These are phyloP conservation scores for Aurantiochytrium sp. DNA, from an alignment of 108 stramenopile genomes.

Conservation along the genomic window DNA sequence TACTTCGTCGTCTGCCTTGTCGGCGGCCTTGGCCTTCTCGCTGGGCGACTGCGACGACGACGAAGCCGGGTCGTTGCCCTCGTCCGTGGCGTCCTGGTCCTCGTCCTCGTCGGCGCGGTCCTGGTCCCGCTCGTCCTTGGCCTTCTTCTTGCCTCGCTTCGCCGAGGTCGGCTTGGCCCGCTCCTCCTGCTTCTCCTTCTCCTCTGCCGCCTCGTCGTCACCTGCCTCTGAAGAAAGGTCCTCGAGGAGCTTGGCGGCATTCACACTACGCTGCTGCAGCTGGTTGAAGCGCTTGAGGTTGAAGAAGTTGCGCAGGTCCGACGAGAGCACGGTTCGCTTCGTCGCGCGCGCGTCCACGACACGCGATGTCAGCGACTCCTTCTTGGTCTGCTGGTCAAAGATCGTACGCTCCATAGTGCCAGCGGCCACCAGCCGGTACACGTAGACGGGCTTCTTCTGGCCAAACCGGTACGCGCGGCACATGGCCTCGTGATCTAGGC, in stretches of 20 bases:
- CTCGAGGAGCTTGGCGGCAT: not conserved
- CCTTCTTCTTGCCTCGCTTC: not conserved
- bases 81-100: not conserved
- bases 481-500: slow-evolving; percentile 48
- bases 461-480: slow-evolving; percentile 58
- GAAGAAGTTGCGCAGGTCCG: slow-evolving; percentile 18
- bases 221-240: not conserved
- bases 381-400: not conserved
- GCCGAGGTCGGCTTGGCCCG: no score
- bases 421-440: slow-evolving; percentile 52
- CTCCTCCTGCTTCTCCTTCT: no score
- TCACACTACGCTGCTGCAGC: not conserved
- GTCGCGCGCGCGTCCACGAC: slow-evolving; percentile 7
- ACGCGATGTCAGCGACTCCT: not conserved
- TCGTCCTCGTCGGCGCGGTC: no score
- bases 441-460: slow-evolving; percentile 49
- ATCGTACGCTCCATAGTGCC: slow-evolving; percentile 53
- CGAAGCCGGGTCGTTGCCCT: not conserved
- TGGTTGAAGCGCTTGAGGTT: slow-evolving; percentile 14
- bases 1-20: not conserved
- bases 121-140: not conserved
- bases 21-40: not conserved
- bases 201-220: no score
- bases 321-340: not conserved
- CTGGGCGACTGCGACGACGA: not conserved